Conservation (phyloP, 495 filamentous ascomycete species). For the Penicillium roqueforti region DNA sequence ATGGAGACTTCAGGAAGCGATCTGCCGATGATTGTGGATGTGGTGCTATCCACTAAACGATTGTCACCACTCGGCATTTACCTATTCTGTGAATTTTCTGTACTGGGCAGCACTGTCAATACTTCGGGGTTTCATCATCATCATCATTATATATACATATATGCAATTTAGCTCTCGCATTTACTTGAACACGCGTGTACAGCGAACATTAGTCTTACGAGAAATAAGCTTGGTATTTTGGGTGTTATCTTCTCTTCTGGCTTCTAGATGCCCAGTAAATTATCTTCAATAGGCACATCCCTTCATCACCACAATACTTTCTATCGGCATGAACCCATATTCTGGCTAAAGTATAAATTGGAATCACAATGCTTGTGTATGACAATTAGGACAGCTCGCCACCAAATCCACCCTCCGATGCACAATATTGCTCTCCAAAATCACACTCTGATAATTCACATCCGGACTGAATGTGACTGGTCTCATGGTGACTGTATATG, state of each 20-base stretch:
- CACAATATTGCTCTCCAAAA: slow-evolving; percentile 54
- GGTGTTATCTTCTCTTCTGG: not conserved
- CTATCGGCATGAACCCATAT: not conserved
- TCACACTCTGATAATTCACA: slow-evolving; percentile 9
- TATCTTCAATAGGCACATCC: not conserved
- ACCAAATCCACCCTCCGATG: slow-evolving; percentile 12
- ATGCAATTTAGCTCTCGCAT: not conserved
- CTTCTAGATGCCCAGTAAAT: not conserved
- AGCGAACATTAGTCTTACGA: not conserved
- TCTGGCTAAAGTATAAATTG: not conserved
- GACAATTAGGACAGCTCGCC: slow-evolving; percentile 8
- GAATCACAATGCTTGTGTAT: not conserved
- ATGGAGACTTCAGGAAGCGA: slow-evolving; percentile 48
- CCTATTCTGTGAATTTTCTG: not conserved
- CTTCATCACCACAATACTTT: not conserved
- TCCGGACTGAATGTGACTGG: not conserved
- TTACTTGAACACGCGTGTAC: not conserved
- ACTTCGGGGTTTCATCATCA: not conserved
- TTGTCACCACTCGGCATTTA: not conserved
- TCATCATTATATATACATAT: not conserved
- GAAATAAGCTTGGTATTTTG: not conserved
- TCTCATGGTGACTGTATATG: not conserved
- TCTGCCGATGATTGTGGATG: slow-evolving; percentile 40
- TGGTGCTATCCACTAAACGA: slow-evolving; percentile 29
- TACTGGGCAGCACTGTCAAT: not conserved